Base-by-base conservation (phyloP, 768 basidiomycete species). In the Suillus fuscotomentosus region DNA sequence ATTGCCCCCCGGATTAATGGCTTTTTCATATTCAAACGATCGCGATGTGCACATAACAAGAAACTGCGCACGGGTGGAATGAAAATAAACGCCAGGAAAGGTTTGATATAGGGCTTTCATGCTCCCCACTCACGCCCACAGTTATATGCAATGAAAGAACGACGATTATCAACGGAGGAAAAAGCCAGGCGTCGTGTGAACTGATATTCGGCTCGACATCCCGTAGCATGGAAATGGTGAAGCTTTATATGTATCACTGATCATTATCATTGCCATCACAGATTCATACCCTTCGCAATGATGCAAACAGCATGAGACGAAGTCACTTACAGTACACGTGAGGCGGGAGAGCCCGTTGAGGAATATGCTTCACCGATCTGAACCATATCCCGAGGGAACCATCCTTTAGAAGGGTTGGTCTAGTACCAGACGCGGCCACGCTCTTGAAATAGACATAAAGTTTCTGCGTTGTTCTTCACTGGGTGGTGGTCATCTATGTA, bases 141-240 rank as follows among this genome's bases (percentile, higher is more conserved):
- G 24, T 24, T 38, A 14, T 48, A 42, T 48, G 56, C 62, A 54
- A 73, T 70, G 61, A 68, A 73, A 63, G 62, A 66, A 31, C 31
- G 31, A 72, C 66, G 22, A 31, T 27, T 36, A 45, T 41, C 50
- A 65, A 22, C 15, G 20, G 38, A 45, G 39, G 31, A 31, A 57
- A 48, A 45, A 8, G 50, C 56, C 48, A 59, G 64, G 62, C 62
- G n/a, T 60, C 69, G 73, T 73, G 71, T 62, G 73, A 72, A 72
- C 7, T 24, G 13, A 15, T 24, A 15, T 43, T 31, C 62, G 14
- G 64, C 20, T 63, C 64, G 43, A 60, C 38, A 47, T 45, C 39
- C 51, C 63, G 63, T 55, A 39, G 50, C 43, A 64, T 61, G 66
- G 68, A 65, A 43, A 67, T 68, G 64, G 71, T 70, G 63, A 34